These are phyloP conservation scores for Ganoderma sinense DNA, from an alignment of 1,284 basidiomycete species.

Conservation along the genomic window DNA sequence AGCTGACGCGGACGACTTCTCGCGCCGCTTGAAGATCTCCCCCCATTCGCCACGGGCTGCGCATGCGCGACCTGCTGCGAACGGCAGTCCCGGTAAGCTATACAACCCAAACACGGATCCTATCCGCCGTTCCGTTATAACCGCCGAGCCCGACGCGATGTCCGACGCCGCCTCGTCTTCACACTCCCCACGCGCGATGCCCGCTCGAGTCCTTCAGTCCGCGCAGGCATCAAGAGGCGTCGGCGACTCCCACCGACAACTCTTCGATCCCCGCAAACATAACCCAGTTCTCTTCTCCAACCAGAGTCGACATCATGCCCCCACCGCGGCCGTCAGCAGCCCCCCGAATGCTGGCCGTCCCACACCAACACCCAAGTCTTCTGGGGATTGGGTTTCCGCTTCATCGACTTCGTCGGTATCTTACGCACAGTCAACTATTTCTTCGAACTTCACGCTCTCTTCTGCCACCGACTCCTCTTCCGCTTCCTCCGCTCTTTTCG, in stretches of 20 bases:
- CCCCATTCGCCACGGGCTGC: constrained; percentile 47
- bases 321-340: constrained; percentile 15
- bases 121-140: constrained; percentile 62
- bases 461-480: constrained; percentile 77
- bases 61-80: constrained; percentile 40
- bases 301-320: constrained; percentile 54
- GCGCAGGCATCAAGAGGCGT: constrained; percentile 44
- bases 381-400: constrained; percentile 74
- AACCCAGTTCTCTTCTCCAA: constrained; percentile 84
- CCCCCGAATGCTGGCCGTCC: constrained; percentile 43
- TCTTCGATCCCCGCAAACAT: constrained; percentile 87
- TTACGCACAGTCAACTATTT: constrained; percentile 74
- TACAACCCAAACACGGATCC: constrained; percentile 77
- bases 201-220: constrained; percentile 37
- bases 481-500: constrained; percentile 71
- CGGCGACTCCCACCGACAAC: constrained; percentile 55
- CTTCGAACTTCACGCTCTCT: constrained; percentile 79
- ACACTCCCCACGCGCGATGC: constrained; percentile 50
- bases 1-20: constrained; percentile 69
- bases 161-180: constrained; percentile 64
- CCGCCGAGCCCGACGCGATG: constrained; percentile 66
- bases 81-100: constrained; percentile 56
- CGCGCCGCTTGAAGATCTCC: constrained; percentile 71
- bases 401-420: constrained; percentile 73
- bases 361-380: constrained; percentile 62